Evolutionary conservation across 768 basidiomycete genomes (phyloP).

Genomic region (Lactarius hengduanensis): DNA sequence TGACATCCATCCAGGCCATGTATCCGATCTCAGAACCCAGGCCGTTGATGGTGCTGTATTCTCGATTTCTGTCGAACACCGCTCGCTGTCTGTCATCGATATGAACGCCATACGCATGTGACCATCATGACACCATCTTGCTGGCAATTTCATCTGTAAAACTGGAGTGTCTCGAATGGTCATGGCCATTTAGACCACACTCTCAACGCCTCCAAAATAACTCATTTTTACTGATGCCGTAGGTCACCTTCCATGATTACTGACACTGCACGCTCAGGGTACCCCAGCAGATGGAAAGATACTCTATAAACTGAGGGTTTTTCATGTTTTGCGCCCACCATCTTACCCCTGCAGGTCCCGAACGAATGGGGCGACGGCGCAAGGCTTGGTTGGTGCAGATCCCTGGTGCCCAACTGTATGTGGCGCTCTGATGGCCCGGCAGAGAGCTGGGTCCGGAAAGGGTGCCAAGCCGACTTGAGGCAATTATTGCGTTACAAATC

Average conservation of each 20-base stretch:
- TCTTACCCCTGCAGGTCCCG: background rate
- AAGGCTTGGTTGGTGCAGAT: background rate
- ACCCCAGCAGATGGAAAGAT: background rate
- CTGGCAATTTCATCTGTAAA: background rate
- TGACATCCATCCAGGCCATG: too few species aligned
- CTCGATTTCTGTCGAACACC: background rate
- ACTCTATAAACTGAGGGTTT: background rate
- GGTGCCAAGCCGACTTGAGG: background rate
- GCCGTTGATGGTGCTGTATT: background rate
- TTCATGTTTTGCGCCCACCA: background rate
- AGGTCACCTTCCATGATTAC: background rate
- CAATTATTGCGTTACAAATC: background rate
- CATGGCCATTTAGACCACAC: too few species aligned
- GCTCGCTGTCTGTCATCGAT: background rate
- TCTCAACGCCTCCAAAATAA: too few species aligned
- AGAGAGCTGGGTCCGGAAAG: background rate
- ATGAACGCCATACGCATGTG: background rate
- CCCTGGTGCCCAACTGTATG: background rate
- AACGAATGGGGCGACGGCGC: background rate
- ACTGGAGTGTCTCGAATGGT: too few species aligned
- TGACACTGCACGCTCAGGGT: background rate
- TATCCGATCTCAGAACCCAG: background rate
- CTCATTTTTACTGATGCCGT: too few species aligned
- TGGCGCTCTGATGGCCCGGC: background rate
- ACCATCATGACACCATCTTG: background rate